Conservation (phyloP, 176 grass and related monocot species). For the Puccinellia tenuiflora region DNA sequence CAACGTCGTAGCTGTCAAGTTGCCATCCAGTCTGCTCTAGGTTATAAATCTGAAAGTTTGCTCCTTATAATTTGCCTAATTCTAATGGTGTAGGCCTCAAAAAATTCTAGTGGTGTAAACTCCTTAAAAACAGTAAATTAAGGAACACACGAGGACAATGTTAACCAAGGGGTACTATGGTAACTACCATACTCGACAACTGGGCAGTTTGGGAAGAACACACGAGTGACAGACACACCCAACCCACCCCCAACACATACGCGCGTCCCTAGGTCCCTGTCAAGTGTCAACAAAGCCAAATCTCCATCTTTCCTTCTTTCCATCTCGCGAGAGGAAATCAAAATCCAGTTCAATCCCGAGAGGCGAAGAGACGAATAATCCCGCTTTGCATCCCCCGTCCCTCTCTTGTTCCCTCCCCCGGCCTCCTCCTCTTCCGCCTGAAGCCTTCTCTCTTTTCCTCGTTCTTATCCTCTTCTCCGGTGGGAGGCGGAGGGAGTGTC, state of each 20-base stretch:
- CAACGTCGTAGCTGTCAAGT: too few species aligned
- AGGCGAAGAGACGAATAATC: not conserved
- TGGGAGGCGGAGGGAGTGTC: not conserved
- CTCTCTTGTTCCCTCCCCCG: slow-evolving; percentile 11
- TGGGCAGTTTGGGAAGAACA: slow-evolving; percentile 25
- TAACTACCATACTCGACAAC: not conserved
- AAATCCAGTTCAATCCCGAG: not conserved
- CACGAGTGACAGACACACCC: not conserved
- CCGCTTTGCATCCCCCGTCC: not conserved
- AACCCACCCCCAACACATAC: not conserved
- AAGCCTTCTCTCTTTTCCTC: not conserved
- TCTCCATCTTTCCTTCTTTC: too few species aligned
- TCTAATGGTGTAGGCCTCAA: too few species aligned
- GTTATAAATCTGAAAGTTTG: too few species aligned
- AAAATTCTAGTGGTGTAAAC: too few species aligned
- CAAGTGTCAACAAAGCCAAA: too few species aligned
- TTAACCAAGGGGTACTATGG: not conserved
- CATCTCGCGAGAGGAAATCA: not conserved
- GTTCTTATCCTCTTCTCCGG: not conserved
- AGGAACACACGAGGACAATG: too few species aligned
- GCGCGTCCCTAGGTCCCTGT: not conserved
- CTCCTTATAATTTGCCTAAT: too few species aligned
- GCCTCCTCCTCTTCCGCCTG: not conserved
- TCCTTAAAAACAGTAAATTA: too few species aligned
- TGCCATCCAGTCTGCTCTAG: too few species aligned